phyloP scores from a whole-genome alignment of 1,284 basidiomycete species.

The Puccinia novopanici region DNA sequence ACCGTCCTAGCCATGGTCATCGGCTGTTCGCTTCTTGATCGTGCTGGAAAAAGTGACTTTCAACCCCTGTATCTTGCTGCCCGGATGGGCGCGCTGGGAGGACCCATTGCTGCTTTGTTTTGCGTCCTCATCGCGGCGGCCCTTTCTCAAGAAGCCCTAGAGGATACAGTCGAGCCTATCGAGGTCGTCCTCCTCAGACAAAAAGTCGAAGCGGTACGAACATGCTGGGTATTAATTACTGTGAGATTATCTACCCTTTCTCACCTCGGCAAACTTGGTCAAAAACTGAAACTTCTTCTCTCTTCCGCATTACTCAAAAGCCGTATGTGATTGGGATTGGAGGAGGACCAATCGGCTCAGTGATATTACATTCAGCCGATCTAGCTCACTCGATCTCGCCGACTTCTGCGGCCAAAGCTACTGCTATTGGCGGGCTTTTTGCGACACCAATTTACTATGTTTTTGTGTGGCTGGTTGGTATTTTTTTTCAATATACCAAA shows the following conservation, averaged over 20 bases:
- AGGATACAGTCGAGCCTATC: constrained; percentile 20
- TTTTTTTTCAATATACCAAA: neutral
- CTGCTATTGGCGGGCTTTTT: constrained; percentile 33
- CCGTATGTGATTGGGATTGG: constrained; percentile 36
- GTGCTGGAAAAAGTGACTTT: constrained; percentile 17
- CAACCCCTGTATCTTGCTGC: constrained; percentile 28
- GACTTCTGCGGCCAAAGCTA: constrained; percentile 21
- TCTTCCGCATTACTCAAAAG: neutral
- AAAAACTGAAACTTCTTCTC: no score
- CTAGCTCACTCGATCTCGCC: constrained; percentile 21
- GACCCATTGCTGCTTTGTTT: constrained; percentile 26
- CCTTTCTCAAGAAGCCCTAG: constrained; percentile 1
- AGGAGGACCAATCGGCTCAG: constrained; percentile 29
- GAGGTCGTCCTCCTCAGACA: neutral
- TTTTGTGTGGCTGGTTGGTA: constrained; percentile 19
- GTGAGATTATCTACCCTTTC: neutral
- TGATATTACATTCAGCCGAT: constrained; percentile 14
- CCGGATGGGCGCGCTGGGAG: constrained; percentile 33
- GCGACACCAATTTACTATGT: constrained; percentile 37
- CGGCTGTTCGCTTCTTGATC: constrained; percentile 35
- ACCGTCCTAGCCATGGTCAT: constrained; percentile 33
- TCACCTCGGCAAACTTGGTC: no score
- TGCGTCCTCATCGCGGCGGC: constrained; percentile 22
- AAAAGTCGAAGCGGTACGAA: neutral
- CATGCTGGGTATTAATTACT: constrained; percentile 19